Conservation (phyloP, 352 stramenopile genomes). For the Phytopythium cucurbitacearum region DNA sequence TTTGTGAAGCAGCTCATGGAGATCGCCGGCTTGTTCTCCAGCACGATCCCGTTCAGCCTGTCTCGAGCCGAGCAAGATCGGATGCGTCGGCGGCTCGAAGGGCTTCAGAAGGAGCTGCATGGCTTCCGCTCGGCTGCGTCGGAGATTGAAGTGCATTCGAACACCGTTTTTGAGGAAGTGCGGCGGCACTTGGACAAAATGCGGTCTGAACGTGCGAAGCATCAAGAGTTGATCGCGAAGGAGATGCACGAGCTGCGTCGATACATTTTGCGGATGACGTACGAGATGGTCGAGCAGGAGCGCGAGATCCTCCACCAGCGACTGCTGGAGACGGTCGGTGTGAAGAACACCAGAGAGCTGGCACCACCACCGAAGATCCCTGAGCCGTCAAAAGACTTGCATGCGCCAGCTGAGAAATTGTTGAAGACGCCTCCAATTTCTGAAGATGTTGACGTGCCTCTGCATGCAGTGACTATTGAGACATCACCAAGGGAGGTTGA, state of each 20-base stretch:
- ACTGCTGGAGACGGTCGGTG: constrained; percentile 25
- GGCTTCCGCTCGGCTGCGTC: constrained; percentile 39
- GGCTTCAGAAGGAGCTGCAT: constrained; percentile 48
- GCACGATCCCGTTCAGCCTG: constrained; percentile 17
- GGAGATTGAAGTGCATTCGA: constrained; percentile 50
- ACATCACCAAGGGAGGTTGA: too few relatives aligned
- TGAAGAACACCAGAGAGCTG: constrained; percentile 6
- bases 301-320: constrained; percentile 38
- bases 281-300: constrained; percentile 55
- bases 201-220: constrained; percentile 39
- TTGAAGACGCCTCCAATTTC: too few relatives aligned
- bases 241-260: constrained; percentile 61
- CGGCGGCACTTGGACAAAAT: constrained; percentile 39
- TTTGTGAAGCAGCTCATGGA: constrained; percentile 51
- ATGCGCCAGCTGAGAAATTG: too few relatives aligned
- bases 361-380: neutral
- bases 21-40: constrained; percentile 24
- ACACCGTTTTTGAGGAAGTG: constrained; percentile 51
- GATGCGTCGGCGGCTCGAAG: constrained; percentile 41
- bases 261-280: constrained; percentile 43
- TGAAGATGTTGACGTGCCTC: too few relatives aligned
- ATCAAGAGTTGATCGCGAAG: constrained; percentile 55
- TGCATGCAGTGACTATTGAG: too few relatives aligned
- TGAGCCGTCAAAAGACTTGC: too few relatives aligned
- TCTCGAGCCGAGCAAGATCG: constrained; percentile 30